Evolutionary conservation across 2,329 filamentous ascomycete species (phyloP), one percentile per base, ranked within the genome.

Genomic region (Aspergillus fijiensis): DNA sequence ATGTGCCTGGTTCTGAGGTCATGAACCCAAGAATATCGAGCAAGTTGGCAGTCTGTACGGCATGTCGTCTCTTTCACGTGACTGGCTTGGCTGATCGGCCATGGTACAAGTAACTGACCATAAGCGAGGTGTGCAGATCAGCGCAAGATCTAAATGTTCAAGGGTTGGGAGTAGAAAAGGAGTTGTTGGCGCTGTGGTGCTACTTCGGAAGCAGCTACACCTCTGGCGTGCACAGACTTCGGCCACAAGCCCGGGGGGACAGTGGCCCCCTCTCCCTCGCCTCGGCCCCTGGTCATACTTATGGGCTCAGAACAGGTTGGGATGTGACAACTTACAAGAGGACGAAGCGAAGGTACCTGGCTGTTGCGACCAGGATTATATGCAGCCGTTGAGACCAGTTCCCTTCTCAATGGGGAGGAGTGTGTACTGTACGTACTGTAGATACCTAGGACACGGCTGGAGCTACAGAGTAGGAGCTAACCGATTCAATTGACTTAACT

Each of bases 201-300:
- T 23, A 45, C 51, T n/a, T 42, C 35, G 51, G 51, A 53, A 42
- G 51, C 35, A 53, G 39, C 39, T 45, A 25, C 51, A 42, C 25
- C 51, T 42, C 51, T 53, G 35, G 35, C 7, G 51, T 47, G 51
- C 51, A 53, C 51, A 53, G 51, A 53, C 51, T 25, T 53, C 51
- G 19, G 33, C 16, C 21, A 53, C 39, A 45, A 45, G 39, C 39
- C 39, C 39, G 42, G 51, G 51, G 31, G 21, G 33, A 14, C 14
- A 45, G 39, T n/a, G 16, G 4, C 6, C n/a, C 39, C 39, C n/a
- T 19, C 33, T 45, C 10, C 39, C 31, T 45, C 11, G 33, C 33
- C 21, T 10, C 51, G 5, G 6, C 10, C 21, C 33, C 51, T 39
- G 21, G 31, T 25, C 51, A 23, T 11, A 23, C 12, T 53, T 25